Percentiles rank a stretch among this genome's conserved stretches.
Evolutionary conservation across 2,329 filamentous ascomycete genomes (phyloP).

Genomic region (Talaromyces rugulosus): DNA sequence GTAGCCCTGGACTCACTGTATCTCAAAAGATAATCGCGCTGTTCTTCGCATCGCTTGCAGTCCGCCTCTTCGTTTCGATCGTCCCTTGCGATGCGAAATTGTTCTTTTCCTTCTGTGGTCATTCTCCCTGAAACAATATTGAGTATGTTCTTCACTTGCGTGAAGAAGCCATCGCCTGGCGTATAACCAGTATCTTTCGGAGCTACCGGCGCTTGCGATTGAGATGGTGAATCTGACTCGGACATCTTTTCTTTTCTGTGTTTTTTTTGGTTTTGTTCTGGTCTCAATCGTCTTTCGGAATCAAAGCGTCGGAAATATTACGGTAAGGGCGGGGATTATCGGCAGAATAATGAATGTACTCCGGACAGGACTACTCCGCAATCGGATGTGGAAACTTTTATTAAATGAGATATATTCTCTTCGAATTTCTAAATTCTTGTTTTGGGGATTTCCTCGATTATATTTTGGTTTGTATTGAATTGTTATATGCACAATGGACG

Average conservation of each 20-base stretch:
- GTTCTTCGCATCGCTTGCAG: conserved; percentile 74
- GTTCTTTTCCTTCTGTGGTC: conserved; percentile 62
- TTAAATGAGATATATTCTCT: neutral
- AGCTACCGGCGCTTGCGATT: conserved; percentile 11
- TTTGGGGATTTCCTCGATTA: neutral
- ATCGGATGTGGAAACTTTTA: conserved; percentile 1
- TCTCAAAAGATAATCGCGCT: conserved; percentile 77
- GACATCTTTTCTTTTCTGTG: conserved; percentile 3
- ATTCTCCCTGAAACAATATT: conserved; percentile 71
- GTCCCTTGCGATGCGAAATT: conserved; percentile 76
- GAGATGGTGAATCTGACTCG: conserved; percentile 5
- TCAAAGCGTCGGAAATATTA: conserved; percentile 1
- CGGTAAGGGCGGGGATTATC: neutral
- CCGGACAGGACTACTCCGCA: conserved; percentile 9
- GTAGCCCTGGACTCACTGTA: conserved; percentile 51
- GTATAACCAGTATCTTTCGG: conserved; percentile 33
- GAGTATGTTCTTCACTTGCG: conserved; percentile 80
- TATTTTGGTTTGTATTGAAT: neutral
- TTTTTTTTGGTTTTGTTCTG: neutral
- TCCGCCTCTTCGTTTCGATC: conserved; percentile 70
- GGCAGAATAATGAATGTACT: conserved; percentile 11
- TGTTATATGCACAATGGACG: conserved; percentile 19
- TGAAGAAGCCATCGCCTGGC: conserved; percentile 39
- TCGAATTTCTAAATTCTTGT: neutral
- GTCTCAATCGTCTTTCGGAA: neutral